Evolutionary conservation across 352 stramenopile genomes (phyloP), one percentile per base, ranked within the genome.

Genomic region (Globisporangium megalacanthum): DNA sequence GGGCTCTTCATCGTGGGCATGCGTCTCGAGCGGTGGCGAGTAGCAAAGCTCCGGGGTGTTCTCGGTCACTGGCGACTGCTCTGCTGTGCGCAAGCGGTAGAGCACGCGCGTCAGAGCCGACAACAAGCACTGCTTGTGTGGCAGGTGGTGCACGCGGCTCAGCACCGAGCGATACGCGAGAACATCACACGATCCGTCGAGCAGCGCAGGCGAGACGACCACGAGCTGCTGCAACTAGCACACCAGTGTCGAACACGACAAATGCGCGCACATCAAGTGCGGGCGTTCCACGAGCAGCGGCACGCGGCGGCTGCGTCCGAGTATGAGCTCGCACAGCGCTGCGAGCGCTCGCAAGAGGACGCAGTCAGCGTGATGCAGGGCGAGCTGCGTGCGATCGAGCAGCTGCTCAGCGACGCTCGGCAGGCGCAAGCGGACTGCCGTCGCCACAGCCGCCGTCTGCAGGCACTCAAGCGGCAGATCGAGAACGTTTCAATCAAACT

Each of bases 401-500:
- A 60, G 20, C 55, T 75, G 17, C 41, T 88, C 14, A 41, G 64
- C 8, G 63, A 79, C 54, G 73, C 75, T 19, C 64, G 49, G 14
- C 56, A 72, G 8, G 70, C 73, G 6, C 64, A 88, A 67, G 57
- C 35, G 6, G 49, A 75, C 14, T 88, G 74, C 29, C 37, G 44
- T 14, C 48, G 60, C 2, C 54, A 66, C 19, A 64, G 62, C 17
- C 59, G 60, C 14, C 64, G 73, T 17, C 45, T 83, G 42, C 70
- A 79, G 2, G 25, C 71, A 17, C 37, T 79, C 49, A 83, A 88
- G 51, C 60, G 73, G 19, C 68, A 88, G 41, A 79, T 83, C 10
- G 73, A 88, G 58, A 79, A 79, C 42, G 61, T 64, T 8, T 72
- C 63, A 5, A 64, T 88, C 29, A 77, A 73, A 45, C 51, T 84